Conservation (phyloP, 2,329 filamentous ascomycete genomes). For the Blumeriella jaapii region DNA sequence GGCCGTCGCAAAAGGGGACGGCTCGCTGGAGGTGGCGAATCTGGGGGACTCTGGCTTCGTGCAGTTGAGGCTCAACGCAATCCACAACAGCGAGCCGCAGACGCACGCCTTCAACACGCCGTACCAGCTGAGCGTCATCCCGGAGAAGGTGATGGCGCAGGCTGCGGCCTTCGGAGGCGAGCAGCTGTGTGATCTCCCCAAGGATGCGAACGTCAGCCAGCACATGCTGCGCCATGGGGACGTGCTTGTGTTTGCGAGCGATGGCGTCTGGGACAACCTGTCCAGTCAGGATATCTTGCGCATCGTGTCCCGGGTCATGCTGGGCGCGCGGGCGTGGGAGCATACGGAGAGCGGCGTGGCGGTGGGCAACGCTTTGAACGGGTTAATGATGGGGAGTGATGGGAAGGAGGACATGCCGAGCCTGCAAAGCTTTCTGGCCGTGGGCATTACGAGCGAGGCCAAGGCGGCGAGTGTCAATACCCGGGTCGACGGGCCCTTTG, state of each 20-base stretch:
- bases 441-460: slow-evolving; percentile 68
- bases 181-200: slow-evolving; percentile 71
- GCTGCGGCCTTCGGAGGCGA: slow-evolving; percentile 74
- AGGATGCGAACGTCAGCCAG: slow-evolving; percentile 69
- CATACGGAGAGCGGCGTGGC: slow-evolving; percentile 48
- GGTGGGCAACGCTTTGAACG: slow-evolving; percentile 47
- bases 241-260: slow-evolving; percentile 84
- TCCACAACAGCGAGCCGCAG: slow-evolving; percentile 72
- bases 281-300: slow-evolving; percentile 81
- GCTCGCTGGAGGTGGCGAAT: slow-evolving; percentile 78
- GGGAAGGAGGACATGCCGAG: slow-evolving; percentile 32
- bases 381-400: slow-evolving; percentile 39
- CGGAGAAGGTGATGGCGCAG: slow-evolving; percentile 65
- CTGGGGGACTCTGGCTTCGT: slow-evolving; percentile 92
- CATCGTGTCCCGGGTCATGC: slow-evolving; percentile 69
- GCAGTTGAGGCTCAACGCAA: slow-evolving; percentile 72
- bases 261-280: slow-evolving; percentile 93
- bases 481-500: slow-evolving; percentile 82
- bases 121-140: slow-evolving; percentile 84
- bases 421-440: slow-evolving; percentile 68
- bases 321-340: slow-evolving; percentile 61
- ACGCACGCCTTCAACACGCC: slow-evolving; percentile 98
- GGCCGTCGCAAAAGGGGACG: slow-evolving; percentile 62
- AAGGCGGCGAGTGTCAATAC: slow-evolving; percentile 75
- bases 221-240: slow-evolving; percentile 79